Evolutionary conservation across 2,329 filamentous ascomycete species (phyloP), one percentile per base, ranked within the genome.

Genomic region (Aspergillus ustus): DNA sequence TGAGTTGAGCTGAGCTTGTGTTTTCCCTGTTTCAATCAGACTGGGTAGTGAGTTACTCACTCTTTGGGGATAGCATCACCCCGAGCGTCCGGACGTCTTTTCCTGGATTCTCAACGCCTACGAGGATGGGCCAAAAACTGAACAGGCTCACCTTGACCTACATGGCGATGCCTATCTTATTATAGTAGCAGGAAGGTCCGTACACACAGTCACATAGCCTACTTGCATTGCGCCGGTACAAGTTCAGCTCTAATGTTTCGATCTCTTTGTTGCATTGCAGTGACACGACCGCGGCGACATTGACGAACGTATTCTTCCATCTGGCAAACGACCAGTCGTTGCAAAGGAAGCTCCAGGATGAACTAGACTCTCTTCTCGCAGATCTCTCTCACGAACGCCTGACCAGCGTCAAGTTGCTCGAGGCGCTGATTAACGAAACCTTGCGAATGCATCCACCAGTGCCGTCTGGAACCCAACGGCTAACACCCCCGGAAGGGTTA

Each of bases 161-260:
- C 34, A 40, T 66, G 64, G 59, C 17, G 68, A 67, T 65, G 67
- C 66, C 13, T 59, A 65, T 13, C 29, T 70, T 19, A 65, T 72
- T 45, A 56, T 71, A 19, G 66, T 73, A 3, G 71, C 72, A 15
- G 72, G 72, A 45, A 70, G 68, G 68, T 68, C 37, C 25, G 6
- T 5, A 34, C 37, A 46, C 13, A 17, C 8, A 20, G 29, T n/a
- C 6, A 48, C n/a, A n/a, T n/a, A n/a, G n/a, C 44, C 25, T 7
- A 8, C 22, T 19, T 40, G 8, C 25, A 3, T 4, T 25, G 3
- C 4, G 25, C 25, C 3, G 3, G 25, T 25, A 25, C 25, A 25
- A 5, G 4, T 25, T 25, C 25, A 25, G 25, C 25, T 25, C 4
- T 4, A 25, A 25, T 4, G 4, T 3, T 25, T 25, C 25, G 22